Percentiles rank a stretch among this genome's conserved stretches.
Conservation (phyloP, 768 basidiomycete genomes). For the Tremella yokohamensis region DNA sequence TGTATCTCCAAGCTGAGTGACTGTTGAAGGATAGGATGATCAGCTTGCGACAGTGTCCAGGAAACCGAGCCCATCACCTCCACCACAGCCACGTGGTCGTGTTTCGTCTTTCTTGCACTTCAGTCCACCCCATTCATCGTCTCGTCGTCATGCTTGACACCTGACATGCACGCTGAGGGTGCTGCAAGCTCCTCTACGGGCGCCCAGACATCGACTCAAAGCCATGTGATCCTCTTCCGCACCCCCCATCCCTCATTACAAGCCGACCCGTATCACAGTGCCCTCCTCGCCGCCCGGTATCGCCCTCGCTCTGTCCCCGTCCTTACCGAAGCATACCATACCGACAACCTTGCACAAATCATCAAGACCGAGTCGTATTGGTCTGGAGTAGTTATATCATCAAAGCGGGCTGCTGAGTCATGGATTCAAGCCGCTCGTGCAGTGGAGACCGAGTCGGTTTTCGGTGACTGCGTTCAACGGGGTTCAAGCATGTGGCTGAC, state of each 20-base stretch:
- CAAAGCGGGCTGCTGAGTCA: slow-evolving; percentile 14
- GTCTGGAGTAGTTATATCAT: slow-evolving; percentile 14
- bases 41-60: no score
- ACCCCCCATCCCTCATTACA: background rate
- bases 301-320: slow-evolving; percentile 9
- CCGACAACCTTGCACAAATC: slow-evolving; percentile 3
- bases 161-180: no score
- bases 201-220: no score
- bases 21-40: no score
- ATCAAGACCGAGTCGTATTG: slow-evolving; percentile 1
- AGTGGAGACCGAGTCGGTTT: background rate
- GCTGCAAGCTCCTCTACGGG: no score
- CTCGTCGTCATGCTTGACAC: no score
- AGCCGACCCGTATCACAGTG: background rate
- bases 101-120: no score
- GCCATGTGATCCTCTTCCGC: background rate
- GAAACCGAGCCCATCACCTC: no score
- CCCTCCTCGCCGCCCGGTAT: background rate
- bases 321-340: slow-evolving; percentile 7
- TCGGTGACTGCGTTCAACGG: background rate
- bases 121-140: no score
- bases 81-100: no score
- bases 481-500: background rate
- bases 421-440: slow-evolving; percentile 12
- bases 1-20: no score